Conservation (phyloP, 1,284 basidiomycete species). For the Apiotrichum porosum region DNA sequence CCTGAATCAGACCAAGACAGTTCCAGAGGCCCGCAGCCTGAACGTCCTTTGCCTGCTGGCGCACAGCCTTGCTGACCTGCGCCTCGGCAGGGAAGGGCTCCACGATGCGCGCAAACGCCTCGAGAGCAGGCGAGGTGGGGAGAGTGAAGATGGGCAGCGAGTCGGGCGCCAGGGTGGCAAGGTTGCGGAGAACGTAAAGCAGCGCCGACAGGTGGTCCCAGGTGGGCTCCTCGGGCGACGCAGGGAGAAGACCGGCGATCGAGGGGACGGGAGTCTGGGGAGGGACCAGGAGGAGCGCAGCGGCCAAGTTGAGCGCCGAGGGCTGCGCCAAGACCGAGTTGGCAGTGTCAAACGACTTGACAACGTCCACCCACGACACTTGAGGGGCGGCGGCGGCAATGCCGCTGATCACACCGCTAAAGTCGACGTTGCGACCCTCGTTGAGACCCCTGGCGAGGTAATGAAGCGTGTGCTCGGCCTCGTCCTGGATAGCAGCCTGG, state of each 20-base stretch:
- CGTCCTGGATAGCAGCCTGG: constrained; percentile 24
- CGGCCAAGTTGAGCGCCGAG: constrained; percentile 43
- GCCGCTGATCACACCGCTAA: constrained; percentile 55
- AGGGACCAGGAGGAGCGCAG: constrained; percentile 48
- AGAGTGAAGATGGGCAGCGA: constrained; percentile 85
- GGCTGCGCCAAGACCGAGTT: constrained; percentile 39
- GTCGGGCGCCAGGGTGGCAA: constrained; percentile 80
- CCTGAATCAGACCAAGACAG: constrained; percentile 82
- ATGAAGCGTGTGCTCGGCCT: constrained; percentile 31
- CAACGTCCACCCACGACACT: constrained; percentile 70
- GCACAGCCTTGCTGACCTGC: constrained; percentile 47
- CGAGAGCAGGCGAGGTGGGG: constrained; percentile 72
- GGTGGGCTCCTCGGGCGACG: constrained; percentile 51
- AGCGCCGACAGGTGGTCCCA: constrained; percentile 86
- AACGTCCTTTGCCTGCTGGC: constrained; percentile 63
- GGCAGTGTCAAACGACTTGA: constrained; percentile 44
- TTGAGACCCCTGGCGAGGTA: constrained; percentile 43
- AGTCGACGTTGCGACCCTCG: constrained; percentile 46
- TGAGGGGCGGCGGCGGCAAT: constrained; percentile 64
- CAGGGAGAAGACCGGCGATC: constrained; percentile 46
- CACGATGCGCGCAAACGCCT: constrained; percentile 72
- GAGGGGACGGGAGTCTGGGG: constrained; percentile 47
- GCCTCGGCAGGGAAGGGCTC: constrained; percentile 63
- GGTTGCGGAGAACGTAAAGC: constrained; percentile 77
- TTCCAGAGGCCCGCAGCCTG: constrained; percentile 86